These are phyloP conservation scores for Eutypa lata DNA, from an alignment of 2,329 filamentous ascomycete genomes.

Conservation along the genomic window DNA sequence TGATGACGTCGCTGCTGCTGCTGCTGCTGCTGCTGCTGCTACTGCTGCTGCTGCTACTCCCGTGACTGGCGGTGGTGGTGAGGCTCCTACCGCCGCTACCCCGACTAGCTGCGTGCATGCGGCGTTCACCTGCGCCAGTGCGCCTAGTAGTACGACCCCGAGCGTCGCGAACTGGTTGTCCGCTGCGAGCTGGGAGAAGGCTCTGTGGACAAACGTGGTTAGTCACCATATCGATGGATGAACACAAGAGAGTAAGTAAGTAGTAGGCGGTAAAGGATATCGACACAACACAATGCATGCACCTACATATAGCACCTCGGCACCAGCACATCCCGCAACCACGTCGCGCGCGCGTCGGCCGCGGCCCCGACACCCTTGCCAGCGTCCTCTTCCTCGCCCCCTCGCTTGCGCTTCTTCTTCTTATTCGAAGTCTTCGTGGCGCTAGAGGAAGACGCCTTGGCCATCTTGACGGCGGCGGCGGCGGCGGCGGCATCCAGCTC, in stretches of 20 bases:
- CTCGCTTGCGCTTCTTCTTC: constrained; percentile 35
- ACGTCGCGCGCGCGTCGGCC: constrained; percentile 28
- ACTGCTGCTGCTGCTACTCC: neutral
- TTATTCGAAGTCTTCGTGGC: constrained; percentile 5
- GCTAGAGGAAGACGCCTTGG: constrained; percentile 1
- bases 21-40: neutral
- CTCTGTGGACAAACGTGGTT: constrained; percentile 30
- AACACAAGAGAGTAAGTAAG: neutral
- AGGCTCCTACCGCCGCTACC: constrained; percentile 13
- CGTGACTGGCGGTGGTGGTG: neutral
- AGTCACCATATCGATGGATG: neutral
- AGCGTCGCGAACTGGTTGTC: constrained; percentile 72
- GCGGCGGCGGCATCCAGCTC: constrained; percentile 31
- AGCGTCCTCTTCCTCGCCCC: constrained; percentile 2
- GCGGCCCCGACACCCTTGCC: constrained; percentile 1
- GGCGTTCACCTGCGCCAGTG: constrained; percentile 57
- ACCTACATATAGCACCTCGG: constrained; percentile 44
- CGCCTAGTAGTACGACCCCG: constrained; percentile 64
- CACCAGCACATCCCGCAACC: constrained; percentile 38
- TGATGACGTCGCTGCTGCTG: neutral
- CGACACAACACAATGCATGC: neutral
- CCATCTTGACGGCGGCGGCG: constrained; percentile 16
- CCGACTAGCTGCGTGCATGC: constrained; percentile 36
- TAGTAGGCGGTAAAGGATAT: too few relatives aligned
- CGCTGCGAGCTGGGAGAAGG: constrained; percentile 67